Percentiles rank a stretch among this genome's conserved stretches.
Conservation (phyloP, 345 rosid species). For the Anastatica hierochuntica region DNA sequence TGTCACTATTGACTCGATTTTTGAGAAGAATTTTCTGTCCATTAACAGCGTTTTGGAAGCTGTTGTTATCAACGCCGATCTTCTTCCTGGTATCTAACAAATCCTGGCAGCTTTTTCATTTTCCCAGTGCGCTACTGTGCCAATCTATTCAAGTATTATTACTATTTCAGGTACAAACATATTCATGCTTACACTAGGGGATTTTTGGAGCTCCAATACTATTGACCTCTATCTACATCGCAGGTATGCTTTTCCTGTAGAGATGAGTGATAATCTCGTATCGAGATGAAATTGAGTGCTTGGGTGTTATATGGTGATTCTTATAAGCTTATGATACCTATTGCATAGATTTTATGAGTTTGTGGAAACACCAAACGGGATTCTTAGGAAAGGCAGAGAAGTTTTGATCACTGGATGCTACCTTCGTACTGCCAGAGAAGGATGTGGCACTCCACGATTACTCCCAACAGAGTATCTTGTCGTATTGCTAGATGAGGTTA, state of each 20-base stretch:
- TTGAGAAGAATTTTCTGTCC: conserved; percentile 76
- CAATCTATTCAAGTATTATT: not conserved
- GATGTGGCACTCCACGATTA: conserved; percentile 70
- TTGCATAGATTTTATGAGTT: conserved; percentile 63
- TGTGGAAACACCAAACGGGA: conserved; percentile 62
- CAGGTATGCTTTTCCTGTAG: conserved; percentile 32
- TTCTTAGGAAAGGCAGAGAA: conserved; percentile 79
- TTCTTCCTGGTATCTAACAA: conserved; percentile 54
- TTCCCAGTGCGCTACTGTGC: not conserved
- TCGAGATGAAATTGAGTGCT: not conserved
- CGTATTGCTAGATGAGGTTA: conserved; percentile 80
- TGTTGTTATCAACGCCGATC: conserved; percentile 50
- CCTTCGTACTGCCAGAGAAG: conserved; percentile 88
- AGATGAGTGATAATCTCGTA: not conserved
- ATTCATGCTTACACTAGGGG: conserved; percentile 84
- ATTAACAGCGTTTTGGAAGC: conserved; percentile 69
- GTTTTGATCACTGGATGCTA: conserved; percentile 80
- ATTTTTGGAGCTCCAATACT: conserved; percentile 92
- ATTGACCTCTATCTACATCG: conserved; percentile 88
- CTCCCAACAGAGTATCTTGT: conserved; percentile 93
- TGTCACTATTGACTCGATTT: conserved; percentile 64
- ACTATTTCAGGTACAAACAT: conserved; percentile 65
- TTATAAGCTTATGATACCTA: conserved; percentile 9
- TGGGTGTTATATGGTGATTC: not conserved
- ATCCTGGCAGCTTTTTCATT: not conserved